These are phyloP conservation scores for Lasiodiplodia citricola DNA, from an alignment of 2,329 filamentous ascomycete species.

Conservation along the genomic window DNA sequence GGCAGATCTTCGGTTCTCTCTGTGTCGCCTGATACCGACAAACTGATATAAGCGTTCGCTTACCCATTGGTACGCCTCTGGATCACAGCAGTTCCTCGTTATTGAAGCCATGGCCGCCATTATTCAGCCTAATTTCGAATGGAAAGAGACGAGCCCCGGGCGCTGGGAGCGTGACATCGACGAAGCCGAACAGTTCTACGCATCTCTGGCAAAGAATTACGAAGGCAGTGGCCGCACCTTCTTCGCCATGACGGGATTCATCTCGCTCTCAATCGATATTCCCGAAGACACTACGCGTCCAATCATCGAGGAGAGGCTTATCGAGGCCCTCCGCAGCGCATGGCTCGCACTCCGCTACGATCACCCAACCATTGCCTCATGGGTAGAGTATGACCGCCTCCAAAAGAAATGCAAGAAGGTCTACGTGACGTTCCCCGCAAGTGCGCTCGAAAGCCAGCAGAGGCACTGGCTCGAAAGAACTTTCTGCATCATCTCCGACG, in stretches of 20 bases:
- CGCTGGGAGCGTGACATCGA: conserved; percentile 47
- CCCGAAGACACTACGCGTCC: conserved; percentile 17
- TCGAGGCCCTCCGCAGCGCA: conserved; percentile 40
- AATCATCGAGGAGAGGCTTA: conserved; percentile 30
- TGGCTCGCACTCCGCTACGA: conserved; percentile 44
- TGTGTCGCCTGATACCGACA: background rate
- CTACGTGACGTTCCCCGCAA: conserved; percentile 30
- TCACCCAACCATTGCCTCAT: conserved; percentile 43
- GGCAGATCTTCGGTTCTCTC: too few relatives aligned
- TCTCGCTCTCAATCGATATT: conserved; percentile 37
- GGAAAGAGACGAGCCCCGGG: conserved; percentile 28
- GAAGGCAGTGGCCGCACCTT: conserved; percentile 47
- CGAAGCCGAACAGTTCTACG: conserved; percentile 51
- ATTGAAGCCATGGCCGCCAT: background rate
- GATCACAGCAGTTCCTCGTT: background rate
- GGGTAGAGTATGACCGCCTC: conserved; percentile 31
- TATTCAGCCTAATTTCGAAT: background rate
- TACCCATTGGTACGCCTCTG: background rate
- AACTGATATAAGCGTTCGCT: background rate
- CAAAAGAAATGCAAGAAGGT: conserved; percentile 36
- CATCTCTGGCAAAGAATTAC: conserved; percentile 42
- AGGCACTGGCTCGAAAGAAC: conserved; percentile 40
- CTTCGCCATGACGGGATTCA: conserved; percentile 50
- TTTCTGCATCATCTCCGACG: conserved; percentile 33
- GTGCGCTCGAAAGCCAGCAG: conserved; percentile 16